Evolutionary conservation across 208 protist species (phyloP).

Genomic region (Sergeia podlipaevii): DNA sequence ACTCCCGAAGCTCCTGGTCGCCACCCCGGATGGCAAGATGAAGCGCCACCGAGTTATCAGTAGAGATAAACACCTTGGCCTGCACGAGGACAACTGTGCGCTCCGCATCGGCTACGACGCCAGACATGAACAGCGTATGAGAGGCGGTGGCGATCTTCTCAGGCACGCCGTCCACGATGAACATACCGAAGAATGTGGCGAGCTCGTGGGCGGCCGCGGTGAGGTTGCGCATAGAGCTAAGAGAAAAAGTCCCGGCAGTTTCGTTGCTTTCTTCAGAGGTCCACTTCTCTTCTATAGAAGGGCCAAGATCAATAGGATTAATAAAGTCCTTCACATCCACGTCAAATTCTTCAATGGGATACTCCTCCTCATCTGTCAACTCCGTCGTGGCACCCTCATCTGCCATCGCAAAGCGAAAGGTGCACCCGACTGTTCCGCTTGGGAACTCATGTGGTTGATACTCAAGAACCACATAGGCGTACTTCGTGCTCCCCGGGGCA

Average conservation of each 20-base stretch:
- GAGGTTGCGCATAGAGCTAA: slow-evolving; percentile 85
- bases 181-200: slow-evolving; percentile 84
- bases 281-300: slow-evolving; percentile 32
- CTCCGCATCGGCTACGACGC: slow-evolving; percentile 49
- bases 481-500: slow-evolving; percentile 47
- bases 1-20: slow-evolving; percentile 61
- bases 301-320: slow-evolving; percentile 45
- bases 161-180: slow-evolving; percentile 63
- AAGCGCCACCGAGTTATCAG: slow-evolving; percentile 65
- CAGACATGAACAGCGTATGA: slow-evolving; percentile 80
- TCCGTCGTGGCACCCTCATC: slow-evolving; percentile 18
- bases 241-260: slow-evolving; percentile 77
- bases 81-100: slow-evolving; percentile 68
- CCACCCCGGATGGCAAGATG: slow-evolving; percentile 77
- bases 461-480: slow-evolving; percentile 68
- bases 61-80: slow-evolving; percentile 73
- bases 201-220: slow-evolving; percentile 77
- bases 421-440: slow-evolving; percentile 51
- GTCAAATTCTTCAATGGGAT: slow-evolving; percentile 80
- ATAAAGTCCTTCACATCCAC: slow-evolving; percentile 86
- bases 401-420: slow-evolving; percentile 71
- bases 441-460: slow-evolving; percentile 68
- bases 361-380: slow-evolving; percentile 63
- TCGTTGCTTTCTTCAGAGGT: slow-evolving; percentile 45
- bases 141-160: slow-evolving; percentile 67